phyloP scores from a whole-genome alignment of 768 basidiomycete species.

The Podaxis mareebaensis region DNA sequence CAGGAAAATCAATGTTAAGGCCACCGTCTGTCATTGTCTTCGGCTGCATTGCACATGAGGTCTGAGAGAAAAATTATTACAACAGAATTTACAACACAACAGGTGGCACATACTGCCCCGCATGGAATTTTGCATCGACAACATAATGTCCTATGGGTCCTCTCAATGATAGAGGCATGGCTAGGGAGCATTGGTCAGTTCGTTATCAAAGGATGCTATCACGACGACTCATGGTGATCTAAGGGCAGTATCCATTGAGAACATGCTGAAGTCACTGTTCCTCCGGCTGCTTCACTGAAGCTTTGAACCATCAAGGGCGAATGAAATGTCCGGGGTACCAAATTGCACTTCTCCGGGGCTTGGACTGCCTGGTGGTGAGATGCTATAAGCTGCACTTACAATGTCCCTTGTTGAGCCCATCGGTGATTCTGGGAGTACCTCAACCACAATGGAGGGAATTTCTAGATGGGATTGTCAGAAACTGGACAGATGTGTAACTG shows the following conservation, averaged over 20 bases:
- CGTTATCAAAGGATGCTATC: neutral
- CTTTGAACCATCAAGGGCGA: constrained; percentile 45
- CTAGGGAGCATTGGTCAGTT: constrained; percentile 23
- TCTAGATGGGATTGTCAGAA: constrained; percentile 33
- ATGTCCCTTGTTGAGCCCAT: constrained; percentile 57
- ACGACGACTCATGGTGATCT: constrained; percentile 46
- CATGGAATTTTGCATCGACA: constrained; percentile 64
- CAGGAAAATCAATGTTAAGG: neutral
- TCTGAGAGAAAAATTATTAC: neutral
- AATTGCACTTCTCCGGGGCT: constrained; percentile 35
- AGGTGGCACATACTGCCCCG: constrained; percentile 62
- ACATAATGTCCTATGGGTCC: constrained; percentile 50
- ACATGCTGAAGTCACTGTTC: constrained; percentile 59
- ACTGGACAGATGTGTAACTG: neutral
- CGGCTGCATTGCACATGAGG: constrained; percentile 9
- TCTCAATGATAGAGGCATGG: constrained; percentile 42
- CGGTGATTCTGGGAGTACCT: constrained; percentile 54
- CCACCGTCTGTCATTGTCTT: constrained; percentile 4
- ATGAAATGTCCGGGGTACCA: constrained; percentile 46
- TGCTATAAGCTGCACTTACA: constrained; percentile 41
- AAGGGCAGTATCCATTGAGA: constrained; percentile 49
- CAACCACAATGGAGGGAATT: constrained; percentile 74
- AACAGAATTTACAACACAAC: no score
- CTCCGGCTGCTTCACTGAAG: constrained; percentile 58
- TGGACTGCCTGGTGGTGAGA: constrained; percentile 38